Evolutionary conservation across 2,329 filamentous ascomycete genomes (phyloP).

Genomic region (Aspergillus calidoustus): DNA sequence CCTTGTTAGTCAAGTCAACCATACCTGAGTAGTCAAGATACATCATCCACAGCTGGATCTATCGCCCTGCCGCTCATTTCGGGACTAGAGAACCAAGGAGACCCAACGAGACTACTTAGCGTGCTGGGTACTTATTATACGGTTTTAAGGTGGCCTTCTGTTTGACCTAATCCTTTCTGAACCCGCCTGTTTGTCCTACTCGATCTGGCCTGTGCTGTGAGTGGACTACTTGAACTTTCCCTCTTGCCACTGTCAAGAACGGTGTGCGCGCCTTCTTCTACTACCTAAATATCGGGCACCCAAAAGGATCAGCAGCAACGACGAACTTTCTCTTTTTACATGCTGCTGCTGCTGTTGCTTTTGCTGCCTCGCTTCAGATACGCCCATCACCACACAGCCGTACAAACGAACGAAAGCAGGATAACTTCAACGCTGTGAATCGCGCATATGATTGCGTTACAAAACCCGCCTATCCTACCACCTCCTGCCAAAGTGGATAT

Average conservation of each 20-base stretch:
- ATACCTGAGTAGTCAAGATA: conserved; percentile 14
- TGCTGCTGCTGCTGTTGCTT: conserved; percentile 14
- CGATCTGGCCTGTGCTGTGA: conserved; percentile 9
- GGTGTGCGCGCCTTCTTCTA: background rate
- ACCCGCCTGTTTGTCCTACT: conserved; percentile 15
- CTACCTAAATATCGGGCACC: conserved; percentile 15
- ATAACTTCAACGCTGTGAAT: conserved; percentile 26
- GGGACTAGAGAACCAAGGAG: background rate
- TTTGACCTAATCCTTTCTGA: conserved; percentile 5
- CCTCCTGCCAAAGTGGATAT: conserved; percentile 85
- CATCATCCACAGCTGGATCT: conserved; percentile 2
- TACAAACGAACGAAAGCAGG: conserved; percentile 7
- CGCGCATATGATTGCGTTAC: conserved; percentile 51
- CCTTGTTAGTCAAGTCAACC: conserved; percentile 2
- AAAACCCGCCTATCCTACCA: conserved; percentile 42
- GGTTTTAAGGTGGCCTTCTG: conserved; percentile 4
- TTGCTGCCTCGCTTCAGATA: conserved; percentile 8
- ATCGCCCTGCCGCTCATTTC: conserved; percentile 15
- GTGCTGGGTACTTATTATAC: conserved; percentile 3
- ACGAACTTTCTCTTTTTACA: background rate
- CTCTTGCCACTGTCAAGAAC: conserved; percentile 13
- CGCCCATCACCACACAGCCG: conserved; percentile 8
- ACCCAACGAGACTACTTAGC: background rate
- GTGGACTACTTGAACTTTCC: conserved; percentile 12
- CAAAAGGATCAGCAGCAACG: conserved; percentile 9